phyloP scores from a whole-genome alignment of 2,329 filamentous ascomycete genomes.

The Penicillium olsonii region DNA sequence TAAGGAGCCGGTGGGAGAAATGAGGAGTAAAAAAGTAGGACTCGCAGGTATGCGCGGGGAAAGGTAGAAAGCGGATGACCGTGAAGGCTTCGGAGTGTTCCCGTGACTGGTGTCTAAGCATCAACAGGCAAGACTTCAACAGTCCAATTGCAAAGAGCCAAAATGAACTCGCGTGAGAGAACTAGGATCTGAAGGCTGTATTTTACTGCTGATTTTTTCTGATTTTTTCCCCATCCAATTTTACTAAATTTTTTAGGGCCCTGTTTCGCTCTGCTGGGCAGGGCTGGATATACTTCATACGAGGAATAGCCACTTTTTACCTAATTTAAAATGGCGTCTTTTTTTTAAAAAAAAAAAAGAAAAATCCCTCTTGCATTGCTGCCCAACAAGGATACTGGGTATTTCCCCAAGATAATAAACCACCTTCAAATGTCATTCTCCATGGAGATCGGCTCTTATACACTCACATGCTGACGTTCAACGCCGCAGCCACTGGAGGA shows the following conservation, averaged over 20 bases:
- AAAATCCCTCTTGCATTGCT: slow-evolving; percentile 2
- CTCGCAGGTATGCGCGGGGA: slow-evolving; percentile 7
- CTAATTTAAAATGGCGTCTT: slow-evolving; percentile 13
- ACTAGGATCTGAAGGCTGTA: neutral
- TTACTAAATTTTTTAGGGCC: neutral
- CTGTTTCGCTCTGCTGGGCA: slow-evolving; percentile 2
- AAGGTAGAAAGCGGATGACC: slow-evolving; percentile 10
- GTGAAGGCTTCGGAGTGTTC: slow-evolving; percentile 20
- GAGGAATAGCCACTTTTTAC: slow-evolving; percentile 17
- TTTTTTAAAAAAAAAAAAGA: neutral
- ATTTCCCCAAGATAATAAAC: neutral
- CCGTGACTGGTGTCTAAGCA: slow-evolving; percentile 27
- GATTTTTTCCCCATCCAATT: neutral
- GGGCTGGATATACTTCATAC: slow-evolving; percentile 19
- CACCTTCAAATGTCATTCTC: neutral
- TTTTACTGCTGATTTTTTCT: slow-evolving; percentile 5
- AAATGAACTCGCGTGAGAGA: slow-evolving; percentile 6
- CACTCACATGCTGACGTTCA: slow-evolving; percentile 22
- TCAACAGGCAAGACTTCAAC: slow-evolving; percentile 20
- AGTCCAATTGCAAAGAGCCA: slow-evolving; percentile 18
- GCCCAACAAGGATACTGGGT: slow-evolving; percentile 5
- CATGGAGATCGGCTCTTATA: neutral
- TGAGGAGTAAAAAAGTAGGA: slow-evolving; percentile 1
- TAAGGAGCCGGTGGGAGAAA: neutral
- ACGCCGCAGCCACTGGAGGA: slow-evolving; percentile 12